These are phyloP conservation scores for Aeschynomene evenia DNA, from an alignment of 306 rosid species.

Conservation along the genomic window DNA sequence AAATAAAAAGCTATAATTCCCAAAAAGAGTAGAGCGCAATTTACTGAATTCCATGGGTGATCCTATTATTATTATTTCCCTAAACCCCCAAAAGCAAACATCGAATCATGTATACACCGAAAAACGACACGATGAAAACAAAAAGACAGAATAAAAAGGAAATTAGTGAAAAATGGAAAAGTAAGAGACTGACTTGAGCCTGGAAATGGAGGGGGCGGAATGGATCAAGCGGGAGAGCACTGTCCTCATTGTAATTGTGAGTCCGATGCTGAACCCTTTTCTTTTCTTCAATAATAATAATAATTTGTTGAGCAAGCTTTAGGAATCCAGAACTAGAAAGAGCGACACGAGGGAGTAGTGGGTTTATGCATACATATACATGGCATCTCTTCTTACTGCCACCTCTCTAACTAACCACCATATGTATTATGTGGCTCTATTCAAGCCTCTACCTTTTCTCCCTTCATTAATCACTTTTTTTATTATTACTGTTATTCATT, in stretches of 20 bases:
- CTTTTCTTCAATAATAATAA: background rate
- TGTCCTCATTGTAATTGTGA: slow-evolving; percentile 53
- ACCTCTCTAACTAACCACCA: slow-evolving; percentile 22
- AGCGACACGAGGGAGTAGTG: background rate
- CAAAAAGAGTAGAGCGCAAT: background rate
- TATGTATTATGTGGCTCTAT: slow-evolving; percentile 44
- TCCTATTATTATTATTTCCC: background rate
- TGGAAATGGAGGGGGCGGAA: slow-evolving; percentile 52
- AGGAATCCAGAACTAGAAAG: background rate
- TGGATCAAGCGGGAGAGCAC: slow-evolving; percentile 66
- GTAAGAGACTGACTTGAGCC: slow-evolving; percentile 43
- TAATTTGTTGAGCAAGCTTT: too few relatives aligned
- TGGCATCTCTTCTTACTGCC: slow-evolving; percentile 26
- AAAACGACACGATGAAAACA: background rate
- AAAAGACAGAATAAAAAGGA: background rate
- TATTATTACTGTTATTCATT: too few relatives aligned
- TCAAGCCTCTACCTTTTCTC: slow-evolving; percentile 30
- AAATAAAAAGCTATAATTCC: background rate
- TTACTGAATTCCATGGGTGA: background rate
- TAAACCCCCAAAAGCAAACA: background rate
- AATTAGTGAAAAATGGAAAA: background rate
- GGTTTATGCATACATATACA: slow-evolving; percentile 8
- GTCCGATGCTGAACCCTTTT: background rate
- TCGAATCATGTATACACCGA: background rate
- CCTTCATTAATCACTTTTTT: too few relatives aligned